Percentiles rank a stretch among this genome's conserved stretches.
phyloP scores from a whole-genome alignment of 2,329 filamentous ascomycete species.

The Fusarium tuaranense region DNA sequence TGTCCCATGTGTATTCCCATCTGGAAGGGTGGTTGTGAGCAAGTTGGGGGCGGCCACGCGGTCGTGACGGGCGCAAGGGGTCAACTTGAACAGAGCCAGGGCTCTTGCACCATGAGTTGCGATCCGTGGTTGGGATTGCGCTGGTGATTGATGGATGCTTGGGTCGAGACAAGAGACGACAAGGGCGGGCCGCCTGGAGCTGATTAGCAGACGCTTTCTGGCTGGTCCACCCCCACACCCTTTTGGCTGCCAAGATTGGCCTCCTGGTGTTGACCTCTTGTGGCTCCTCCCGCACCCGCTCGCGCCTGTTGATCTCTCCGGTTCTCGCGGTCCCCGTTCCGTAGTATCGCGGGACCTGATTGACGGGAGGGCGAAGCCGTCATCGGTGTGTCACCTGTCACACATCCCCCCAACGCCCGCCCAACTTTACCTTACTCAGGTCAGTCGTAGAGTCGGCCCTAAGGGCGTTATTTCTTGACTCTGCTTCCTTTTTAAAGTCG shows the following conservation, averaged over 20 bases:
- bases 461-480: conserved; percentile 4
- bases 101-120: conserved; percentile 26
- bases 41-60: conserved; percentile 37
- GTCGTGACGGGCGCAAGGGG: conserved; percentile 41
- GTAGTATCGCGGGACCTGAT: conserved; percentile 35
- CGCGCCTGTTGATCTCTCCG: conserved; percentile 19
- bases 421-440: background rate
- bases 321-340: conserved; percentile 33
- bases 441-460: conserved; percentile 1
- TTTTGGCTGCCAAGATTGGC: conserved; percentile 28
- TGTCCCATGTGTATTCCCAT: conserved; percentile 1
- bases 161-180: conserved; percentile 34
- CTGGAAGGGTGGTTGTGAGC: conserved; percentile 4
- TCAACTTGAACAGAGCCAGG: conserved; percentile 9
- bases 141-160: conserved; percentile 39
- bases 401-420: background rate
- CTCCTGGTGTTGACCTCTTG: conserved; percentile 23
- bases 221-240: conserved; percentile 39
- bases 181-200: conserved; percentile 24
- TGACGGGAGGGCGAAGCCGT: conserved; percentile 28
- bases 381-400: conserved; percentile 24
- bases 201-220: conserved; percentile 40
- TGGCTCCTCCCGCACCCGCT: conserved; percentile 33
- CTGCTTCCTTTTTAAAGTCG: background rate
- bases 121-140: conserved; percentile 37